phyloP scores from a whole-genome alignment of 2,329 filamentous ascomycete species.

The Ceratocystis ficicola region DNA sequence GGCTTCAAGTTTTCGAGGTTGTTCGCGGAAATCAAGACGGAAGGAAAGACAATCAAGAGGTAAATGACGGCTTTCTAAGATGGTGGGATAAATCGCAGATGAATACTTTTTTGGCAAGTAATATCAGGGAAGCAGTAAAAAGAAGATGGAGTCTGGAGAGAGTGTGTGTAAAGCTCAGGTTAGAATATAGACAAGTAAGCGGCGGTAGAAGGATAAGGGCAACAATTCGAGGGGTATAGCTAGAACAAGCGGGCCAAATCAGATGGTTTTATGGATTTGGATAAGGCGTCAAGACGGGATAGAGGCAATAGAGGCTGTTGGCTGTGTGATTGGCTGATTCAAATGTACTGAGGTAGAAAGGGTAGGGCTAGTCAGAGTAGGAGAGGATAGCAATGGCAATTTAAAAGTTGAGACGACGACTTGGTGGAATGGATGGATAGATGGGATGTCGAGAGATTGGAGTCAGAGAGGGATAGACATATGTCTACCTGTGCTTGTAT shows the following conservation, averaged over 20 bases:
- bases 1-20: not conserved
- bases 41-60: not conserved
- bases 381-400: too few species aligned
- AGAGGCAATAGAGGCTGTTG: not conserved
- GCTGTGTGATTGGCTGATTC: not conserved
- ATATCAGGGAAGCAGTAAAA: too few species aligned
- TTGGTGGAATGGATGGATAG: not conserved
- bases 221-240: not conserved
- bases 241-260: not conserved
- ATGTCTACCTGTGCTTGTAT: not conserved
- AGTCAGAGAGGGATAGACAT: too few species aligned
- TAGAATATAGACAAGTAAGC: not conserved
- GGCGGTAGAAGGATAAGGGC: not conserved
- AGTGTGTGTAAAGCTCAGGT: not conserved
- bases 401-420: not conserved
- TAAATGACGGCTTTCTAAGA: slow-evolving; percentile 11
- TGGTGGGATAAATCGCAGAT: slow-evolving; percentile 4
- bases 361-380: not conserved
- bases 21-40: slow-evolving; percentile 3
- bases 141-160: not conserved
- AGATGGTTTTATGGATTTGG: not conserved
- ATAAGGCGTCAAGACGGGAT: not conserved
- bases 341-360: not conserved
- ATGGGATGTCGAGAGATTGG: not conserved
- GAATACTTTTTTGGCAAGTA: not conserved